Percentiles rank a stretch among this genome's conserved stretches.
phyloP scores from a whole-genome alignment of 257 asterid species.

The Marsdenia floribunda region DNA sequence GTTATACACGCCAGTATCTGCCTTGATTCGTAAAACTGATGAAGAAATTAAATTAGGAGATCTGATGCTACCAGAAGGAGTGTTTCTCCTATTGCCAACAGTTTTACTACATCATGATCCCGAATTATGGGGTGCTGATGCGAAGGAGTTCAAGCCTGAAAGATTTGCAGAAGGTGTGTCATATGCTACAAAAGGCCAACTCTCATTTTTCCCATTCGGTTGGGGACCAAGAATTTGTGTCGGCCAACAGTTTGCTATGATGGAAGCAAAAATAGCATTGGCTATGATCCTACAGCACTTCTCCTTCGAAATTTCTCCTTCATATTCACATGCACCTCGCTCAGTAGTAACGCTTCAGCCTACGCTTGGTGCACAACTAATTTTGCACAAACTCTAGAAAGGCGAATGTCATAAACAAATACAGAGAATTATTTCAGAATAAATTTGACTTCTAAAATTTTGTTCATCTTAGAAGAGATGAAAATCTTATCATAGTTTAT shows the following conservation, averaged over 20 bases:
- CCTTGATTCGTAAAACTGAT: not conserved
- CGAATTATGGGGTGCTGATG: constrained; percentile 23
- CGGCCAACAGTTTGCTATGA: not conserved
- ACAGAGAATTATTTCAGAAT: no score
- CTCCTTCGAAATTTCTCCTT: not conserved
- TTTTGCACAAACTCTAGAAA: not conserved
- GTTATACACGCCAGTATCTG: constrained; percentile 15
- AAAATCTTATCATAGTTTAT: no score
- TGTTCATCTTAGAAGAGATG: no score
- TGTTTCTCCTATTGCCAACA: not conserved
- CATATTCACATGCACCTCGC: not conserved
- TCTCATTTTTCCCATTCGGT: not conserved
- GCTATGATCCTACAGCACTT: not conserved
- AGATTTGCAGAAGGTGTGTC: constrained; percentile 11
- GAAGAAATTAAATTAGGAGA: constrained; percentile 11
- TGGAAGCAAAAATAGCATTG: not conserved
- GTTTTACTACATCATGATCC: constrained; percentile 14
- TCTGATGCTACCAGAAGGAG: constrained; percentile 10
- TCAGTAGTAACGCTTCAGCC: not conserved
- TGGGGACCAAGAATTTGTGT: not conserved
- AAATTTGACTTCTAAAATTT: no score
- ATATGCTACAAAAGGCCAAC: not conserved
- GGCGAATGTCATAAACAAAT: no score
- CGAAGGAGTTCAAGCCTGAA: constrained; percentile 22
- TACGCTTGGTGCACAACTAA: not conserved